These are phyloP conservation scores for Fusarium sp. DNA, from an alignment of 2,329 filamentous ascomycete genomes.

Conservation along the genomic window DNA sequence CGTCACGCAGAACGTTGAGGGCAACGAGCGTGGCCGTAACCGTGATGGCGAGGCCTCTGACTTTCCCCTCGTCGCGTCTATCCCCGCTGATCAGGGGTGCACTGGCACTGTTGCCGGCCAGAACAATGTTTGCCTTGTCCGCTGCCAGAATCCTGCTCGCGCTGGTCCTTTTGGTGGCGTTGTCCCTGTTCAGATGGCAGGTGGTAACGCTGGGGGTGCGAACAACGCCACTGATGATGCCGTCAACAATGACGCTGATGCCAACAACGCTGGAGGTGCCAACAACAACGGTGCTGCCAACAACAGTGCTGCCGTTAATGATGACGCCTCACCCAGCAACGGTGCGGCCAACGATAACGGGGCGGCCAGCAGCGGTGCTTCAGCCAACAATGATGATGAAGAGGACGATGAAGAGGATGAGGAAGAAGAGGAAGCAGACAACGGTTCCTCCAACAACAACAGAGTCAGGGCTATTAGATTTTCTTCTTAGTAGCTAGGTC, in stretches of 20 bases:
- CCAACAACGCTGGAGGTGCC: neutral
- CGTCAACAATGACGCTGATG: neutral
- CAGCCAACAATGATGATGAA: neutral
- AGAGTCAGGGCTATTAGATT: neutral
- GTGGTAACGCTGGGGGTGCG: neutral
- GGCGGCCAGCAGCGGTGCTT: neutral
- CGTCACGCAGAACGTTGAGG: constrained; percentile 57
- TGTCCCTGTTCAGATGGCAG: constrained; percentile 65
- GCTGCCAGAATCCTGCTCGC: constrained; percentile 70
- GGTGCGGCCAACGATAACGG: neutral
- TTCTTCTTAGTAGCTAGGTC: neutral
- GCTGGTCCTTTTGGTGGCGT: constrained; percentile 74
- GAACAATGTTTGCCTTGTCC: constrained; percentile 71
- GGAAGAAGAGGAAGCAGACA: neutral
- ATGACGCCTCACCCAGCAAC: neutral
- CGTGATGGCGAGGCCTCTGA: constrained; percentile 55
- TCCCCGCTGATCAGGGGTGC: constrained; percentile 67
- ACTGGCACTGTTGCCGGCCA: constrained; percentile 71
- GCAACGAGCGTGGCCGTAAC: constrained; percentile 54
- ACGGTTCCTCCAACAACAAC: neutral
- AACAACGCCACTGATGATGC: neutral
- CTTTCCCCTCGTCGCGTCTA: constrained; percentile 67
- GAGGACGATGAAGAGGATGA: neutral
- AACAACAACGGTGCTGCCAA: neutral
- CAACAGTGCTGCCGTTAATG: neutral